These are phyloP conservation scores for Porphyrellus cyaneotinctus DNA, from an alignment of 768 basidiomycete species.

Conservation along the genomic window DNA sequence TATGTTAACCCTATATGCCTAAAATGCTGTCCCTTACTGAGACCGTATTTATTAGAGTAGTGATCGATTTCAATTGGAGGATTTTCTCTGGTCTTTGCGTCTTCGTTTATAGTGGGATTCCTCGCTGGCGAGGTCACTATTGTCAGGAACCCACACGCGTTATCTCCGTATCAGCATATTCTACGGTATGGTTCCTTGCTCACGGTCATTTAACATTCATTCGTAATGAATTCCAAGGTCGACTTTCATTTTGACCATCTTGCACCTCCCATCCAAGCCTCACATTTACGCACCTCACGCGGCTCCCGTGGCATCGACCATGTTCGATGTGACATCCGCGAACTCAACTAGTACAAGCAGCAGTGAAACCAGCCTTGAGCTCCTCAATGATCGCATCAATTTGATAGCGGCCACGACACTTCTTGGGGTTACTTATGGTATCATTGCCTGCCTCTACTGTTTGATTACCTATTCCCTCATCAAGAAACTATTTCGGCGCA, in stretches of 20 bases:
- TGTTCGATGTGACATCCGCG: constrained; percentile 6
- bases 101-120: no score
- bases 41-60: no score
- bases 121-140: no score
- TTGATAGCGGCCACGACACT: constrained; percentile 25
- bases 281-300: constrained; percentile 1
- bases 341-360: constrained; percentile 6
- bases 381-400: constrained; percentile 23
- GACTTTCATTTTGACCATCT: constrained; percentile 13
- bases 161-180: constrained; percentile 16
- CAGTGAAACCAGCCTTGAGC: constrained; percentile 1
- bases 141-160: not conserved
- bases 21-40: no score
- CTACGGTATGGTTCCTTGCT: constrained; percentile 6
- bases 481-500: constrained; percentile 16
- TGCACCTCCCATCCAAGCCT: constrained; percentile 7
- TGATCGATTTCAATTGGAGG: no score
- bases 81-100: no score
- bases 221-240: constrained; percentile 13
- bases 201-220: constrained; percentile 25
- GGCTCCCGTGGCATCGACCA: constrained; percentile 5
- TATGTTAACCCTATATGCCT: no score
- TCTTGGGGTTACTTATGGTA: constrained; percentile 21
- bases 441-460: constrained; percentile 20
- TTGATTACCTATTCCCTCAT: constrained; percentile 17